Conservation (phyloP, 169 alveolate genomes). For the Neospora caninum region DNA sequence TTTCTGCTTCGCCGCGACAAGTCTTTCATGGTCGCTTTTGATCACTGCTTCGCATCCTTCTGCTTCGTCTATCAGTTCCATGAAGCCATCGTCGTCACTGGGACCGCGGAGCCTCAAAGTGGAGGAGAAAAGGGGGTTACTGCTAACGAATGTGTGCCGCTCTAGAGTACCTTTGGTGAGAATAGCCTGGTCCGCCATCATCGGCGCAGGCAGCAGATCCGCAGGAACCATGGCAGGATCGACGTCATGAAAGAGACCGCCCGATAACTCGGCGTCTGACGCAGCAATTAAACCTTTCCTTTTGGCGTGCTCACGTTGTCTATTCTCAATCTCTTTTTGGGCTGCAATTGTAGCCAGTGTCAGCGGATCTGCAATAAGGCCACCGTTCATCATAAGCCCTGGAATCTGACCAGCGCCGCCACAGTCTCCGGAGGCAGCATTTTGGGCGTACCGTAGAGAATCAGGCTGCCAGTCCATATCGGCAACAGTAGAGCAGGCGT, state of each 20-base stretch:
- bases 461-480: background rate
- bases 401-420: background rate
- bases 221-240: constrained; percentile 56
- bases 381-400: background rate
- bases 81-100: background rate
- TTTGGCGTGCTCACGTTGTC: background rate
- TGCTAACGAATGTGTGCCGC: constrained; percentile 28
- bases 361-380: background rate
- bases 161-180: constrained; percentile 6
- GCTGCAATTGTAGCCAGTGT: background rate
- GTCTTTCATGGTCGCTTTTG: background rate
- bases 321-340: background rate
- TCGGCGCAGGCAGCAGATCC: constrained; percentile 50
- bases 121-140: background rate
- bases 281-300: constrained; percentile 29
- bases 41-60: constrained; percentile 26
- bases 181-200: constrained; percentile 42
- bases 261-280: constrained; percentile 12
- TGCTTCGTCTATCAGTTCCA: background rate
- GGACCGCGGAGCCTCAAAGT: constrained; percentile 18
- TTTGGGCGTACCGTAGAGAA: background rate
- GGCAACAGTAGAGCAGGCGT: background rate
- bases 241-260: constrained; percentile 45
- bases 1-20: background rate
- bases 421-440: background rate